A percentile compares a stretch with the other conserved stretches of the same genome.
phyloP scores from a whole-genome alignment of 2,329 filamentous ascomycete genomes.

The Colletotrichum kahawae region DNA sequence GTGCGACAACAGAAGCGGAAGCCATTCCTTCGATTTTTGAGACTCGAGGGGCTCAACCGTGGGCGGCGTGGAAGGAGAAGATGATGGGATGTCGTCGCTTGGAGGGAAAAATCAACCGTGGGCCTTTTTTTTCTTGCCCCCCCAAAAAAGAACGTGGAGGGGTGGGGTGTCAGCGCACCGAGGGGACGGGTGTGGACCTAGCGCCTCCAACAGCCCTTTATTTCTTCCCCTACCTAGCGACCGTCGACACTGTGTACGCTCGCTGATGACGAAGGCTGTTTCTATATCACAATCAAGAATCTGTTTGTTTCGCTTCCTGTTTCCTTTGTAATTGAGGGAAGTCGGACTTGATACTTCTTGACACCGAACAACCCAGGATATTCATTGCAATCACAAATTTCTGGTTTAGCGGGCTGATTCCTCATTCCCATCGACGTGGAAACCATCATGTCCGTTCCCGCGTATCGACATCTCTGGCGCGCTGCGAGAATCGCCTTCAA shows the following conservation, averaged over 20 bases:
- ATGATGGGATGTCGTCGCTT: neutral
- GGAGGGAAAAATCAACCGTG: constrained; percentile 2
- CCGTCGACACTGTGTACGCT: neutral
- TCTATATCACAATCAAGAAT: neutral
- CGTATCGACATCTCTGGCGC: constrained; percentile 83
- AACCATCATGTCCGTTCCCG: constrained; percentile 67
- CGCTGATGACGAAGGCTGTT: neutral
- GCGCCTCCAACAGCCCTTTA: neutral
- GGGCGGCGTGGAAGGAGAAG: neutral
- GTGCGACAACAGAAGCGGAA: constrained; percentile 62
- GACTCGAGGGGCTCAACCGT: constrained; percentile 12
- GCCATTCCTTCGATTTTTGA: constrained; percentile 59
- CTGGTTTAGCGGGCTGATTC: neutral
- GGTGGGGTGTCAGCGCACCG: neutral
- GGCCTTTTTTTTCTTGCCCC: neutral
- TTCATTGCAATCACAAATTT: neutral
- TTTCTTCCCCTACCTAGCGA: neutral
- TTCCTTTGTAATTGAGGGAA: neutral
- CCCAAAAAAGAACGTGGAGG: neutral
- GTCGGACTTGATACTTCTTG: neutral
- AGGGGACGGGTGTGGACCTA: neutral
- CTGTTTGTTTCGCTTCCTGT: neutral
- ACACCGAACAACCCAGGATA: neutral
- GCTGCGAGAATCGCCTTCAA: constrained; percentile 83
- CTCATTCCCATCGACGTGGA: neutral